Conservation (phyloP, 805 yeast genomes). For the Torulaspora delbrueckii region DNA sequence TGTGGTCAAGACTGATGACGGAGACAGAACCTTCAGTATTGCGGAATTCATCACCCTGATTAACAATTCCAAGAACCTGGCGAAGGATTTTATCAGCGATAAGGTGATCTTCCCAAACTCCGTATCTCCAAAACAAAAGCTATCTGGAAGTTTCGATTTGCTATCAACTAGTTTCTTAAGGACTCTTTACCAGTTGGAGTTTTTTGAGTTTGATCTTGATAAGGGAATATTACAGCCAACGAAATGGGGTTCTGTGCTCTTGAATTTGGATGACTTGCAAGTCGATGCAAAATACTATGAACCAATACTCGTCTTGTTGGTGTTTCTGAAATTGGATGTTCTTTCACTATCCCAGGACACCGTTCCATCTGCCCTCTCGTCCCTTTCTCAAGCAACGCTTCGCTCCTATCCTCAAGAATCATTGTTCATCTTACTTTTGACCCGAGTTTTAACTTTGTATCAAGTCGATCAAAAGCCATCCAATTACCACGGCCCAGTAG, state of each 20-base stretch:
- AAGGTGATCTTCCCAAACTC: constrained; percentile 32
- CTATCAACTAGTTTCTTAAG: constrained; percentile 54
- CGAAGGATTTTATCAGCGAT: constrained; percentile 32
- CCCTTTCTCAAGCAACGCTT: constrained; percentile 37
- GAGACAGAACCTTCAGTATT: constrained; percentile 28
- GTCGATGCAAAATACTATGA: constrained; percentile 34
- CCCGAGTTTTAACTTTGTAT: constrained; percentile 47
- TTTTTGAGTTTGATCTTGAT: constrained; percentile 39
- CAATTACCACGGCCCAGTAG: constrained; percentile 65
- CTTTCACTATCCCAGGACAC: constrained; percentile 36
- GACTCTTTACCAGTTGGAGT: constrained; percentile 47
- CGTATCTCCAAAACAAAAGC: constrained; percentile 29
- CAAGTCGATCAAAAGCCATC: constrained; percentile 47
- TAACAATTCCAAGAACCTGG: constrained; percentile 31
- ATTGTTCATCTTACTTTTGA: constrained; percentile 39
- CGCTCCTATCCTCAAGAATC: constrained; percentile 40
- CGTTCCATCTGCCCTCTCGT: constrained; percentile 29
- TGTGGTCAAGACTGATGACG: constrained; percentile 28
- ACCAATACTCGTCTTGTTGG: constrained; percentile 43
- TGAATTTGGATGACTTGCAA: constrained; percentile 32
- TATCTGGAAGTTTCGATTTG: constrained; percentile 48
- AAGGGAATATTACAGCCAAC: constrained; percentile 39
- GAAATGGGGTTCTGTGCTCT: constrained; percentile 49
- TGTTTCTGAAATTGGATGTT: constrained; percentile 44
- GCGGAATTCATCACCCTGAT: constrained; percentile 25